These are phyloP conservation scores for Linderina pennispora DNA, from an alignment of 192 early-diverging fungal genomes.

Conservation along the genomic window DNA sequence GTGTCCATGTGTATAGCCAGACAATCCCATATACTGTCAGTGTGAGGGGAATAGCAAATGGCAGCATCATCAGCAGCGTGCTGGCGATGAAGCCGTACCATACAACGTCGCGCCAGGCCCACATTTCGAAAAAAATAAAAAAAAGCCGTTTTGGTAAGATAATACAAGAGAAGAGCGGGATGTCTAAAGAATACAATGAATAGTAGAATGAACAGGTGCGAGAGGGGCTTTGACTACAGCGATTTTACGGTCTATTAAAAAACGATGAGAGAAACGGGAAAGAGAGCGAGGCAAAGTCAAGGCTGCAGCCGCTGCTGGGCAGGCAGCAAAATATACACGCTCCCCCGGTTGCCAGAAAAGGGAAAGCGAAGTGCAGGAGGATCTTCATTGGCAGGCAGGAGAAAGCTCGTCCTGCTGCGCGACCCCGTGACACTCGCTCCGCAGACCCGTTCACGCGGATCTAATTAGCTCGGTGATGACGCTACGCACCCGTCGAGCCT, in stretches of 20 bases:
- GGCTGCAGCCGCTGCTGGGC: no score
- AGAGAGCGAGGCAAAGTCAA: background rate
- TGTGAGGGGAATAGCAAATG: conserved; percentile 30
- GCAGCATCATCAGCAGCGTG: conserved; percentile 19
- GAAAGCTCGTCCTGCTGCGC: no score
- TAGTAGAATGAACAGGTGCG: background rate
- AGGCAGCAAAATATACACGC: background rate
- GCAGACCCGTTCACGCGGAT: no score
- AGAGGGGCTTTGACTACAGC: background rate
- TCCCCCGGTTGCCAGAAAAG: no score
- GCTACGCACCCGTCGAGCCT: no score
- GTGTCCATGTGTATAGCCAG: conserved; percentile 46
- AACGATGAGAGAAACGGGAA: background rate
- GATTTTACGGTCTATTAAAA: background rate
- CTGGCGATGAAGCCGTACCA: conserved; percentile 9
- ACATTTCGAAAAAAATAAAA: background rate
- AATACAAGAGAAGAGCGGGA: no score
- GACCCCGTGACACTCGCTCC: no score
- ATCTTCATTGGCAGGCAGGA: no score
- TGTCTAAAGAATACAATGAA: background rate
- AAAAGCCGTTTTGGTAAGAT: no score
- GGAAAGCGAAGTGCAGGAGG: no score
- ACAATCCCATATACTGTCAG: conserved; percentile 22
- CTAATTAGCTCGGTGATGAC: no score
- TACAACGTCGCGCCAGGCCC: conserved; percentile 17